Evolutionary conservation across 1,139 yeast genomes (phyloP).

Genomic region (Maudiozyma humilis): DNA sequence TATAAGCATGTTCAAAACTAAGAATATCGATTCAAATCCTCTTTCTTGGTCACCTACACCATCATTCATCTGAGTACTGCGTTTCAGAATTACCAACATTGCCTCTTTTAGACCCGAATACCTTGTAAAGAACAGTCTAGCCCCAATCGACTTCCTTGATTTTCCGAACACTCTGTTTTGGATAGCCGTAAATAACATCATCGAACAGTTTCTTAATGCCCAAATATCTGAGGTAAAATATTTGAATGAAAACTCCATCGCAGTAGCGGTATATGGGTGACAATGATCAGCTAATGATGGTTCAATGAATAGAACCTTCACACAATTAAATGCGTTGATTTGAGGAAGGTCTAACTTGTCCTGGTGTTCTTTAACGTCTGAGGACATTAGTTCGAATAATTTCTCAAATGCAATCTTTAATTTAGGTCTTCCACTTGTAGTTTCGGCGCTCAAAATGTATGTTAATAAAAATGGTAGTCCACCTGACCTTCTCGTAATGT

Average conservation of each 20-base stretch:
- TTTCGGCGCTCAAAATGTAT: conserved; percentile 57
- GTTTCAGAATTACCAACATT: conserved; percentile 39
- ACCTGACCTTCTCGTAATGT: conserved; percentile 82
- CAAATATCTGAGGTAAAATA: conserved; percentile 62
- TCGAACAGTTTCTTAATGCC: conserved; percentile 87
- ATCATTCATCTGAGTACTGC: conserved; percentile 23
- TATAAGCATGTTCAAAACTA: conserved; percentile 64
- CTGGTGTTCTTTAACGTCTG: conserved; percentile 41
- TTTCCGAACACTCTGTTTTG: conserved; percentile 75
- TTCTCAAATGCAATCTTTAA: conserved; percentile 43
- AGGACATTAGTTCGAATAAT: conserved; percentile 41
- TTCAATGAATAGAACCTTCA: conserved; percentile 66
- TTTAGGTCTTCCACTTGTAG: conserved; percentile 31
- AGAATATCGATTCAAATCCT: conserved; percentile 50
- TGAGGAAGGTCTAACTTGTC: conserved; percentile 73
- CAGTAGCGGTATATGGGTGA: conserved; percentile 45
- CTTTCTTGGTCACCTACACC: not conserved
- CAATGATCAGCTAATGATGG: conserved; percentile 50
- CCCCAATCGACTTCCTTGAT: conserved; percentile 40
- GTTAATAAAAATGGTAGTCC: conserved; percentile 77
- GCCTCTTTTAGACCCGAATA: conserved; percentile 46
- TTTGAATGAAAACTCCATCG: conserved; percentile 51
- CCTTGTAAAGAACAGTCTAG: conserved; percentile 59
- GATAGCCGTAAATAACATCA: conserved; percentile 82
- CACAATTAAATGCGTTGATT: conserved; percentile 86